Evolutionary conservation across 139 green algal species (phyloP), one percentile per base, ranked within the genome.

Genomic region (Volvox reticuliferus): DNA sequence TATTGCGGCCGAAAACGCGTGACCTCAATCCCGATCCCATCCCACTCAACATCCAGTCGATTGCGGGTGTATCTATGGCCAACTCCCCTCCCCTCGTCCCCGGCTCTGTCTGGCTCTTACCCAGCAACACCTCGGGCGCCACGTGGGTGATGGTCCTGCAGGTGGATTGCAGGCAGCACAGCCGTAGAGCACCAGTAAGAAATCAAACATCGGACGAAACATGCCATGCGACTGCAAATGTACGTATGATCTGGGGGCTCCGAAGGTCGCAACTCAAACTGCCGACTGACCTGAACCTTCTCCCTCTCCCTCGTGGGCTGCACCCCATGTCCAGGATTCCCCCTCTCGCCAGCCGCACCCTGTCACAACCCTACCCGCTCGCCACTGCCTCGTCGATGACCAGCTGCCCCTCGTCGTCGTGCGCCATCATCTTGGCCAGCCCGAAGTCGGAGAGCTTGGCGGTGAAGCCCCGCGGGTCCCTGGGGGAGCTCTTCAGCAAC

Each of bases 101-200:
- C 24, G 16, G 65, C 65, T 16, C 24, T 24, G 14, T 9, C 44
- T 9, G 44, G 44, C 79, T 50, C 79, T 61, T 21, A 87, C 85
- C 85, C 13, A 89, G 36, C 44, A 89, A 36, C 37, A 89, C 85
- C 85, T 89, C 85, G 28, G 85, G 85, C 1, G 85, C 85, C 28
- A 89, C 85, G 69, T 89, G 85, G 22, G 85, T 89, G 44, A 89
- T 89, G 37, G 85, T 89, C 33, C 81, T 87, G 81, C 0, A n/a
- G 78, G 18, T 26, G 17, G 71, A n/a, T 14, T 55, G 20, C 26
- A 1, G 24, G 71, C 20, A 12, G 20, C 32, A 79, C 22, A 79
- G 71, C 21, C 71, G 71, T 33, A 79, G 17, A 30, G 71, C 14
- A 12, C 71, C 26, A 79, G 9, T 55, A 5, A 9, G 44, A 55